Base-by-base conservation (phyloP, 495 filamentous ascomycete species). In the Xylaria flabelliformis region DNA sequence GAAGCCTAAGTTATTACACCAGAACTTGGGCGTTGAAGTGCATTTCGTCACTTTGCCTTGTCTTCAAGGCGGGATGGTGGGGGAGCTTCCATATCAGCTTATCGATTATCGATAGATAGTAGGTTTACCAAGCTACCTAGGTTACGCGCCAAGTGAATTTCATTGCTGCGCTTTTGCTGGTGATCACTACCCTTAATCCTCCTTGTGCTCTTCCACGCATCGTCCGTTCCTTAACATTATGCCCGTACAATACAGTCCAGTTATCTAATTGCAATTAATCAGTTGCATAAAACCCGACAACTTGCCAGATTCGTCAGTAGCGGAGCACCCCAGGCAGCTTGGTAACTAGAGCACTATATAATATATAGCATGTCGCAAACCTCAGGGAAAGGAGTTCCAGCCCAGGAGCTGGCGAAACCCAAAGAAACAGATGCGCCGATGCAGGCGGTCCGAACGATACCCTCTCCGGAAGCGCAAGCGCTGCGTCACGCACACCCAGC, bases 401-500 rank as follows among this genome's bases (percentile, higher is more conserved):
- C 58, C 50, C 69, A 55, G 36, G 63, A 64, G 21, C 44, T 71
- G n/a, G 72, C 66, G 12, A 80, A 78, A 44, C 15, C 74, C 19
- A 75, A 75, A 42, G 76, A 79, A 42, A 64, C 71, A 19, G 74
- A 77, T 56, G 53, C 69, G 19, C 72, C 67, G 10, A 78, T 79
- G 29, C 79, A 77, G 53, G 80, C 83, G 8, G 72, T 84, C 68
- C 79, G 76, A 32, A 75, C 74, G 70, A 72, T 78, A 36, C 73
- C 73, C 39, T 80, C 81, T 1, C 68, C 75, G 19, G 71, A 75
- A 64, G 77, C 83, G 19, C 81, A 81, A 36, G 41, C 78, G 12
- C 48, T 76, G 24, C 75, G 74, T 13, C 85, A 91, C 75, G 78
- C 89, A 66, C 91, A 97, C 74, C 90, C 93, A 6, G 82, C 83